Conservation (phyloP, 441 rosid species). For the Populus hybrid region DNA sequence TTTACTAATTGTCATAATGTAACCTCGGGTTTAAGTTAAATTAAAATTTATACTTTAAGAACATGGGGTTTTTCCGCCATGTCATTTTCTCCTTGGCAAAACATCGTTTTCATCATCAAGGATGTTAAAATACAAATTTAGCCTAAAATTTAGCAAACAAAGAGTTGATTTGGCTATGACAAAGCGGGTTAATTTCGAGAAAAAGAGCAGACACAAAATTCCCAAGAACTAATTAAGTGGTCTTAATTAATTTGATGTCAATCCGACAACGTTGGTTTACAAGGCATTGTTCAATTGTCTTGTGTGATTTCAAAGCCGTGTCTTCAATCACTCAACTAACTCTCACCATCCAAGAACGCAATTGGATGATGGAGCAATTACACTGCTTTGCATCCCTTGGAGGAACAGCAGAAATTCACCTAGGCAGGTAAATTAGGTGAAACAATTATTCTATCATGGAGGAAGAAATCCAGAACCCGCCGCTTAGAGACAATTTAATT, state of each 20-base stretch:
- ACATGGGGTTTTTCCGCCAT: background rate
- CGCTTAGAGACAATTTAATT: conserved; percentile 20
- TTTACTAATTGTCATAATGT: too few relatives aligned
- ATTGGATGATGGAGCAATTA: background rate
- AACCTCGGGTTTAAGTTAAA: too few relatives aligned
- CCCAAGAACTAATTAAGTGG: background rate
- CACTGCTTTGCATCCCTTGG: background rate
- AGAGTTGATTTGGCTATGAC: background rate
- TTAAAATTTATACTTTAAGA: too few relatives aligned
- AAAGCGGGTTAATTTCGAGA: background rate
- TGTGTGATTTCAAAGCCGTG: background rate
- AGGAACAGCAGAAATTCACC: conserved; percentile 1
- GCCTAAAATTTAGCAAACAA: background rate
- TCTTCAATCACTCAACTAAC: background rate
- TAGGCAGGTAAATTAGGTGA: conserved; percentile 24
- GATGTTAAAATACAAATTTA: too few relatives aligned
- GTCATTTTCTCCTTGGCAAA: background rate
- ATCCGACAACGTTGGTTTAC: background rate
- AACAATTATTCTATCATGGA: conserved; percentile 9
- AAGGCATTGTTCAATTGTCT: background rate
- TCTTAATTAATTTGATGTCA: background rate
- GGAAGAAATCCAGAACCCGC: background rate
- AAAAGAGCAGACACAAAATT: background rate
- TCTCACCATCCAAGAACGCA: background rate
- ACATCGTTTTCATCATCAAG: background rate